Evolutionary conservation across 1,284 basidiomycete species (phyloP).

Genomic region (Ceratobasidium sp.): DNA sequence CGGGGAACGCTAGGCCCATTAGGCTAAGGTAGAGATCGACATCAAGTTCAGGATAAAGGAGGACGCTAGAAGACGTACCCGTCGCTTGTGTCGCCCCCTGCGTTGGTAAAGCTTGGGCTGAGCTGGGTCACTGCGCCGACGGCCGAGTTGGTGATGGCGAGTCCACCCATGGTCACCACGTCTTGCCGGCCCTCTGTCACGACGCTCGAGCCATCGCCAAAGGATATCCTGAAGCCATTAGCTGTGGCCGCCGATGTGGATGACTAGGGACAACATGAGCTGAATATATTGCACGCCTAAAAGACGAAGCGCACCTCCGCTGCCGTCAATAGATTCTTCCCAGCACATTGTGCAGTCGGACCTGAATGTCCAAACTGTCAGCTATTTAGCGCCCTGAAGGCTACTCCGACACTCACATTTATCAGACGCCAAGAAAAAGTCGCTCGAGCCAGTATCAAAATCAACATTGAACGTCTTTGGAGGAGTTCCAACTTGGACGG

Average conservation of each 20-base stretch:
- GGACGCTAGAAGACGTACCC: conserved; percentile 19
- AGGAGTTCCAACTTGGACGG: conserved; percentile 34
- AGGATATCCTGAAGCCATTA: conserved; percentile 33
- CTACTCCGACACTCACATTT: conserved; percentile 20
- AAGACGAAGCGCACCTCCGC: conserved; percentile 5
- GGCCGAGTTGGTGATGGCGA: conserved; percentile 36
- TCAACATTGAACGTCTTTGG: conserved; percentile 41
- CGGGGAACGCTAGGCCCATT: conserved; percentile 40
- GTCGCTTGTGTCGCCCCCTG: conserved; percentile 37
- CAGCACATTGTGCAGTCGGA: conserved; percentile 37
- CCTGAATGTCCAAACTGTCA: conserved; percentile 3
- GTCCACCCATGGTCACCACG: conserved; percentile 24
- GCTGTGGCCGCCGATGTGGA: conserved; percentile 32
- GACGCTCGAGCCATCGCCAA: conserved; percentile 34
- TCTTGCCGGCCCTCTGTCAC: conserved; percentile 19
- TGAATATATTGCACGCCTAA: background rate
- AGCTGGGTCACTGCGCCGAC: conserved; percentile 41
- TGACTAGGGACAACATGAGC: conserved; percentile 8
- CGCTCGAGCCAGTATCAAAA: conserved; percentile 36
- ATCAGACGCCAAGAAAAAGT: conserved; percentile 41
- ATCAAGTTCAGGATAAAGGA: background rate
- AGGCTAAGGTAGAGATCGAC: conserved; percentile 11
- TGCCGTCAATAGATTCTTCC: conserved; percentile 21
- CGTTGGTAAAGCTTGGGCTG: conserved; percentile 41
- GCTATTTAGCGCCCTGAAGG: background rate